Base-by-base conservation (phyloP, 768 basidiomycete genomes). In the Kwoniella newhampshirensis region DNA sequence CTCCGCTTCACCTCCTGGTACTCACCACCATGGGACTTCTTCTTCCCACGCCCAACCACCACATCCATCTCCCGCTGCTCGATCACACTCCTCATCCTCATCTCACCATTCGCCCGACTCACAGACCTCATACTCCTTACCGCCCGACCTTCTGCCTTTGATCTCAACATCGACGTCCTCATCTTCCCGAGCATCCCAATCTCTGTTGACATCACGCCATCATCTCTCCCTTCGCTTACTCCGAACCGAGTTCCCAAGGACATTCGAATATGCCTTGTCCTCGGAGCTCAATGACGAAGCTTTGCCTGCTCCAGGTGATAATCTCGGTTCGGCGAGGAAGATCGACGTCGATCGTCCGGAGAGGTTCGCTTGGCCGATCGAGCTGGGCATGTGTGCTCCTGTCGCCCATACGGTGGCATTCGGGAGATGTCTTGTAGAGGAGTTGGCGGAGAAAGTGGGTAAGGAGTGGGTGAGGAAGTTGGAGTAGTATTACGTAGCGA, bases 321-420 rank as follows among this genome's bases (percentile, higher is more conserved):
- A 18, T 13, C 54, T 71, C 8, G 70, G 70, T 6, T 53, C 64
- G 20, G 71, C 66, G 7, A 52, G 57, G 20, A 49, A 51, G 35
- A 51, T 73, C n/a, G 64, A 73, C 54, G 57, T 65, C 12, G 71
- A 73, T 25, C 1, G 2, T 39, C 41, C 49, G 4, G 53, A 63
- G n/a, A 40, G 40, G n/a, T 73, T 70, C 28, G 66, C 51, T 27
- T 73, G 71, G 71, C 71, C 71, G 5, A 70, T 73, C 20, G 71
- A 73, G 37, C 36, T 73, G 32, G 71, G 68, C 17, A 70, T 70
- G 68, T 59, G 52, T 54, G 60, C 52, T 4, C 65, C 67, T 8
- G 39, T 68, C 7, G 63, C 68, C 4, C 68, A 73, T 54, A 47
- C 59, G 11, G 62, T 62, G 8, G 63, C 59, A 1, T 70, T 73